These are phyloP conservation scores for Grammothele lineata DNA, from an alignment of 768 basidiomycete species.

Conservation along the genomic window DNA sequence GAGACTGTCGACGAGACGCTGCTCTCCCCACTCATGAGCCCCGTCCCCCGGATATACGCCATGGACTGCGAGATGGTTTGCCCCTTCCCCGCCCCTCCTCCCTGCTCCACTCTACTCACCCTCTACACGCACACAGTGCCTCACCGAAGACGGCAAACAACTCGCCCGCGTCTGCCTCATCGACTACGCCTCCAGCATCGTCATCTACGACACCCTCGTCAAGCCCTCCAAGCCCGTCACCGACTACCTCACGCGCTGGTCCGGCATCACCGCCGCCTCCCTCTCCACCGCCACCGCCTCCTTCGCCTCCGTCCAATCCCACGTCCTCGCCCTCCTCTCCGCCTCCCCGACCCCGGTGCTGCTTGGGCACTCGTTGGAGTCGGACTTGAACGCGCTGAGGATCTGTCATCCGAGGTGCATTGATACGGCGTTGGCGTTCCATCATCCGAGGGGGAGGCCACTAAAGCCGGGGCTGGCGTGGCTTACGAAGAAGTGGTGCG, in stretches of 20 bases:
- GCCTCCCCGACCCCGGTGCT: constrained; percentile 67
- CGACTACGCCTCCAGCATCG: constrained; percentile 65
- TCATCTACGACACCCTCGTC: constrained; percentile 86
- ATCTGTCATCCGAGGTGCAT: constrained; percentile 84
- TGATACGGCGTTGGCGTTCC: constrained; percentile 86
- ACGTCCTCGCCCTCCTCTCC: constrained; percentile 61
- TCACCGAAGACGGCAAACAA: constrained; percentile 87
- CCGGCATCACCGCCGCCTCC: constrained; percentile 81
- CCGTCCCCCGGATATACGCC: constrained; percentile 57
- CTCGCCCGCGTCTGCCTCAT: constrained; percentile 83
- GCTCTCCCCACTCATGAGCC: constrained; percentile 39
- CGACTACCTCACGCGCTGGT: constrained; percentile 96
- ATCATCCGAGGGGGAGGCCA: constrained; percentile 91
- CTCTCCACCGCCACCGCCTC: constrained; percentile 72
- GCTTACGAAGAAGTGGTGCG: constrained; percentile 93
- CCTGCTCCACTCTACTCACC: no score
- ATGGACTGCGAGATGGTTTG: constrained; percentile 97
- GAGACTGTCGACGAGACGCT: background rate
- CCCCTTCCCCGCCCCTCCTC: no score
- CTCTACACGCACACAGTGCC: constrained; percentile 51
- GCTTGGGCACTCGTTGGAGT: constrained; percentile 93
- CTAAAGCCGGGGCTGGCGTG: constrained; percentile 96
- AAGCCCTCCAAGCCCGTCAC: constrained; percentile 79
- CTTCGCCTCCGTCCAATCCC: constrained; percentile 70
- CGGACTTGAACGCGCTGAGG: constrained; percentile 85